These are phyloP conservation scores for Trichoderma brevicompactum DNA, from an alignment of 2,329 filamentous ascomycete genomes.

Conservation along the genomic window DNA sequence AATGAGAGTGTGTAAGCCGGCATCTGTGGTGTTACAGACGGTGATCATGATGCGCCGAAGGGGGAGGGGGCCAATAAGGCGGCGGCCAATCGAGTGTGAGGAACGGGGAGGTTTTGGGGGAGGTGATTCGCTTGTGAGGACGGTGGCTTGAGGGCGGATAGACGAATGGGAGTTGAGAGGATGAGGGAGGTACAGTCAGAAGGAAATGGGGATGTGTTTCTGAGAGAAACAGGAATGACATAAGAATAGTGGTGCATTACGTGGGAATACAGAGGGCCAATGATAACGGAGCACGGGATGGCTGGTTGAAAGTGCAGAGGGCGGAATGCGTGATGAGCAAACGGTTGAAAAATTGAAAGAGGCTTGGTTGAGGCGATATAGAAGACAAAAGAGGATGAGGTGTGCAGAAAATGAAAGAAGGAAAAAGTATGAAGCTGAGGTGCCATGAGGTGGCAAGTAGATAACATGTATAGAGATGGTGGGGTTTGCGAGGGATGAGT, in stretches of 20 bases:
- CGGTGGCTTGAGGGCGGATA: neutral
- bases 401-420: too few species aligned
- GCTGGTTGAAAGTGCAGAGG: neutral
- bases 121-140: slow-evolving; percentile 4
- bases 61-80: neutral
- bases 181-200: neutral
- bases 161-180: slow-evolving; percentile 6
- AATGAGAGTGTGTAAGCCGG: neutral
- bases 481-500: too few species aligned
- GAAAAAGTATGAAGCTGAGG: too few species aligned
- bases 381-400: too few species aligned
- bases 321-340: neutral
- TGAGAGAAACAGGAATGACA: slow-evolving; percentile 23
- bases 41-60: slow-evolving; percentile 13
- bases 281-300: neutral
- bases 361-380: too few species aligned
- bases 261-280: neutral
- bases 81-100: neutral
- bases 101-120: neutral
- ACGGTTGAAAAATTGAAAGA: neutral
- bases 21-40: slow-evolving; percentile 19
- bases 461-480: too few species aligned
- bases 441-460: too few species aligned
- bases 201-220: neutral
- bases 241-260: slow-evolving; percentile 16